Percentiles rank a stretch among this genome's conserved stretches.
phyloP scores from a whole-genome alignment of 2,329 filamentous ascomycete species.

The Xylariaceae sp. region DNA sequence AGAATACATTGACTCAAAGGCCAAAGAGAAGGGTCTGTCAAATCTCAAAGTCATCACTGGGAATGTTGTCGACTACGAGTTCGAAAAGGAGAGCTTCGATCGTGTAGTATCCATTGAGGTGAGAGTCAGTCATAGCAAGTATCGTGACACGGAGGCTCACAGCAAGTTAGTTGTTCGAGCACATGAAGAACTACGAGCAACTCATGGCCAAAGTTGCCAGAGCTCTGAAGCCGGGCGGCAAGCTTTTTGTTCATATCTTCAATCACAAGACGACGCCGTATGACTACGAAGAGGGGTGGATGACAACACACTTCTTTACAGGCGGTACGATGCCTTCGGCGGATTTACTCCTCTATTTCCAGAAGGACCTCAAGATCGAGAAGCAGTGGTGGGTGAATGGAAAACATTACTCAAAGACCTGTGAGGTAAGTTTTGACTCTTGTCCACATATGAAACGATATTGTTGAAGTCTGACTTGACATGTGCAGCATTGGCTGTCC shows the following conservation, averaged over 20 bases:
- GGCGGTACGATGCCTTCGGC: constrained; percentile 68
- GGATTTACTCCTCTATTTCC: constrained; percentile 64
- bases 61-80: constrained; percentile 63
- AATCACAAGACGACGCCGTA: constrained; percentile 62
- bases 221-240: constrained; percentile 58
- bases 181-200: constrained; percentile 72
- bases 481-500: constrained; percentile 53
- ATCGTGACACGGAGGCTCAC: constrained; percentile 1
- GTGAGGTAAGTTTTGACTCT: constrained; percentile 47
- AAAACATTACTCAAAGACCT: constrained; percentile 64
- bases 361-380: constrained; percentile 55
- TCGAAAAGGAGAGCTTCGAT: constrained; percentile 55
- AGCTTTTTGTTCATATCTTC: constrained; percentile 68
- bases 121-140: neutral
- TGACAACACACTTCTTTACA: constrained; percentile 70
- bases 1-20: constrained; percentile 59
- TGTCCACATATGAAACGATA: neutral
- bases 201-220: constrained; percentile 60
- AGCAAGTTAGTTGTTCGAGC: constrained; percentile 59
- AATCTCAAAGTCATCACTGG: constrained; percentile 65
- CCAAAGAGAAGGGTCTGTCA: constrained; percentile 49
- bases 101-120: constrained; percentile 63
- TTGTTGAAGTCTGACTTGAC: constrained; percentile 3
- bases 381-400: constrained; percentile 70
- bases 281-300: constrained; percentile 69